These are phyloP conservation scores for Leucocoprinus leucothites DNA, from an alignment of 768 basidiomycete genomes.

Conservation along the genomic window DNA sequence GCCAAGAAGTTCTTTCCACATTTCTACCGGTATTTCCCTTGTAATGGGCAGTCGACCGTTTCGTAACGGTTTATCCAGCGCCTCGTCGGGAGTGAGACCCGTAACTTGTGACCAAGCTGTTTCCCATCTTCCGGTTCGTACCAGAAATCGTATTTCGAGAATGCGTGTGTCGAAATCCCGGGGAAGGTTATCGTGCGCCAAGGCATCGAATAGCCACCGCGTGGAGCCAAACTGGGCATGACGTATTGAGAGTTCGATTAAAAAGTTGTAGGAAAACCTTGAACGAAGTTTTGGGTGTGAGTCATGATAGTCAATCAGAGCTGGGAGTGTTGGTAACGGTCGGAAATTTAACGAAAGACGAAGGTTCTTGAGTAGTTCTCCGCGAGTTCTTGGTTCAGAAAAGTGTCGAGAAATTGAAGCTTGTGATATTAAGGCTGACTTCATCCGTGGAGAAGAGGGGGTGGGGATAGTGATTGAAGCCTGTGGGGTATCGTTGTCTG, in stretches of 20 bases:
- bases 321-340: conserved; percentile 9
- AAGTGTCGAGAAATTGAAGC: neutral
- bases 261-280: conserved; percentile 15
- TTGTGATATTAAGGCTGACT: conserved; percentile 6
- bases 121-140: conserved; percentile 16
- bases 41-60: neutral
- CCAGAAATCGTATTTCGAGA: conserved; percentile 14
- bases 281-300: conserved; percentile 14
- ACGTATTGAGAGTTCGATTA: conserved; percentile 14
- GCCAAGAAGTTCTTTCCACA: conserved; percentile 50
- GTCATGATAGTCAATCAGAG: conserved; percentile 16
- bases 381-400: neutral
- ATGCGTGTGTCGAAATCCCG: conserved; percentile 11
- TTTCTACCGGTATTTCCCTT: conserved; percentile 34
- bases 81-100: conserved; percentile 7
- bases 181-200: conserved; percentile 9
- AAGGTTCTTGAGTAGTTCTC: conserved; percentile 5
- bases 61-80: conserved; percentile 9
- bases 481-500: neutral
- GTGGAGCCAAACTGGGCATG: conserved; percentile 14
- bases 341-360: conserved; percentile 4
- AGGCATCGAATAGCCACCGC: conserved; percentile 12
- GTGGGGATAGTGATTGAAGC: neutral
- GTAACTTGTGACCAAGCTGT: conserved; percentile 12
- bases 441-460: neutral